phyloP scores from a whole-genome alignment of 176 grass and related monocot genomes.

The Eleusine indica region DNA sequence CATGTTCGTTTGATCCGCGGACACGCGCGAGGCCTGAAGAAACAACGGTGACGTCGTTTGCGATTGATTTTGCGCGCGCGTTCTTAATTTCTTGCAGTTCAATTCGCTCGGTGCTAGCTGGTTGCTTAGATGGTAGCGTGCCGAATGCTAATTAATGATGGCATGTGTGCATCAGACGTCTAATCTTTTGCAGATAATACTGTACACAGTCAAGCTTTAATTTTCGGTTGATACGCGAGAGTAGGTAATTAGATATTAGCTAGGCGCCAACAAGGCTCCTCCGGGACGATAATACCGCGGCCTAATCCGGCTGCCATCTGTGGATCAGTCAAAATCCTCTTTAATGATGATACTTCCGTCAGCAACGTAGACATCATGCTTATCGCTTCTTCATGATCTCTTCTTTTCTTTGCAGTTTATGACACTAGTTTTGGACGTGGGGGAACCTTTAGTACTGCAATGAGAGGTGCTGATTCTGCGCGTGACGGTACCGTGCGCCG shows the following conservation, averaged over 20 bases:
- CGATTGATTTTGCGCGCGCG: too few relatives aligned
- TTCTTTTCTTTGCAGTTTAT: background rate
- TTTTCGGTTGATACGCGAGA: too few relatives aligned
- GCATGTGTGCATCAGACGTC: background rate
- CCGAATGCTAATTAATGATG: background rate
- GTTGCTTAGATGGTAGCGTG: background rate
- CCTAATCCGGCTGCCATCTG: background rate
- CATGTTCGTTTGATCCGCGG: too few relatives aligned
- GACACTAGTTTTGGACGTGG: background rate
- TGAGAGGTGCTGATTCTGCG: background rate
- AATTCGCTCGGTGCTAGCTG: background rate
- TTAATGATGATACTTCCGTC: background rate
- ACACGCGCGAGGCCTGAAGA: too few relatives aligned
- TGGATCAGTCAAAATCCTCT: constrained; percentile 5
- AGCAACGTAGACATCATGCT: constrained; percentile 15
- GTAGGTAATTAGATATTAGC: background rate
- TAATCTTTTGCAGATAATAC: background rate
- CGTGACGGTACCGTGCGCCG: background rate
- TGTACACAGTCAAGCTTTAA: background rate
- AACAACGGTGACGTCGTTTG: too few relatives aligned
- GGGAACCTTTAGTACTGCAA: background rate
- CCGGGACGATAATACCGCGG: background rate
- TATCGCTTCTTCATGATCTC: background rate
- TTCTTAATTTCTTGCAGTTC: too few relatives aligned
- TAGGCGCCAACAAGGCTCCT: background rate